Percentiles rank a stretch among this genome's conserved stretches.
These are phyloP conservation scores for Chaetomium strumarium DNA, from an alignment of 2,329 filamentous ascomycete genomes.

Conservation along the genomic window DNA sequence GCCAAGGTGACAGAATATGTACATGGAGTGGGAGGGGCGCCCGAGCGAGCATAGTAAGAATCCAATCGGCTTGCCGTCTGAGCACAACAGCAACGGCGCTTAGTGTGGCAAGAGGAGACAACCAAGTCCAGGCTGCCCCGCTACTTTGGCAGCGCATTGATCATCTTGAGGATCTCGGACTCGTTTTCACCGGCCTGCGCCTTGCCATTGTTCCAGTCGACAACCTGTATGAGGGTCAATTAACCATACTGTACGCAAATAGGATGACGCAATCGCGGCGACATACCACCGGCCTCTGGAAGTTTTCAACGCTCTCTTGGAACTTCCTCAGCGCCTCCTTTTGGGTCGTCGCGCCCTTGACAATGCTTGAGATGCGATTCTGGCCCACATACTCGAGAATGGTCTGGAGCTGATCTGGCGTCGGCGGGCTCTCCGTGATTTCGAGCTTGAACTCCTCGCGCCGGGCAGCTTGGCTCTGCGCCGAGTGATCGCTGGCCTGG, in stretches of 20 bases:
- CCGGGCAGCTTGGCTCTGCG: slow-evolving; percentile 8
- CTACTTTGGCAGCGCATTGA: slow-evolving; percentile 47
- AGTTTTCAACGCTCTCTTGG: slow-evolving; percentile 60
- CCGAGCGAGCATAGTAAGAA: background rate
- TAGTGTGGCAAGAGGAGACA: background rate
- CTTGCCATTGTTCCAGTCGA: slow-evolving; percentile 91
- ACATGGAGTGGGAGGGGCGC: background rate
- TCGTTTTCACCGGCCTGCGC: slow-evolving; percentile 73
- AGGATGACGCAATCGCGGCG: background rate
- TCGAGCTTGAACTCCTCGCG: slow-evolving; percentile 71
- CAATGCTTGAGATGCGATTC: slow-evolving; percentile 52
- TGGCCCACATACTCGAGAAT: slow-evolving; percentile 51
- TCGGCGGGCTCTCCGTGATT: slow-evolving; percentile 50
- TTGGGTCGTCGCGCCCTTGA: slow-evolving; percentile 67
- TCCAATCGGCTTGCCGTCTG: background rate
- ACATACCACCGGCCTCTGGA: slow-evolving; percentile 73
- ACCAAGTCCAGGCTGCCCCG: background rate
- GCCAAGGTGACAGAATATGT: background rate
- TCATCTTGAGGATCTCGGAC: slow-evolving; percentile 80
- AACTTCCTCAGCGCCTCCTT: slow-evolving; percentile 76
- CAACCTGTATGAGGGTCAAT: slow-evolving; percentile 41
- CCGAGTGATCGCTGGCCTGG: slow-evolving; percentile 59
- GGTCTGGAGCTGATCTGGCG: slow-evolving; percentile 38
- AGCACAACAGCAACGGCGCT: too few relatives aligned
- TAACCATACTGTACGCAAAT: background rate